These are phyloP conservation scores for Xylariaceae sp. DNA, from an alignment of 2,329 filamentous ascomycete genomes.

Conservation along the genomic window DNA sequence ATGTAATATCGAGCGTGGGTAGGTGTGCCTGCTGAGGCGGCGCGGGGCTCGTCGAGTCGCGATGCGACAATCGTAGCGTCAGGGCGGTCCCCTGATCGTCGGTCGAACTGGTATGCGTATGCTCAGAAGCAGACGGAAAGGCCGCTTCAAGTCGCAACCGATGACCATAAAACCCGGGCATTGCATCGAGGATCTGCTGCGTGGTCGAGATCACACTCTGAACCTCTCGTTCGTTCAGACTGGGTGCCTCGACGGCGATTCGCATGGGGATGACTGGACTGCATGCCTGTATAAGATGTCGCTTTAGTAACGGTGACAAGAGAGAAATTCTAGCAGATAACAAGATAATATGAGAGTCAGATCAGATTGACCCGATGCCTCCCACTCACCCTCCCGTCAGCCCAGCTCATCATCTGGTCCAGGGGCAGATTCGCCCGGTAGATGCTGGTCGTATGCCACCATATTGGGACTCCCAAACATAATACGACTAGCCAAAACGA, in stretches of 20 bases:
- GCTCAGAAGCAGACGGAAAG: slow-evolving; percentile 36
- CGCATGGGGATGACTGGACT: slow-evolving; percentile 81
- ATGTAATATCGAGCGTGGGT: slow-evolving; percentile 70
- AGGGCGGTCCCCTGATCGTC: slow-evolving; percentile 53
- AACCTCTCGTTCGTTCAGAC: slow-evolving; percentile 60
- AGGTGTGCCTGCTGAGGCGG: slow-evolving; percentile 64
- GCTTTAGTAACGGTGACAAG: not conserved
- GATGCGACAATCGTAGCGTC: slow-evolving; percentile 64
- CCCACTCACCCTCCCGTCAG: slow-evolving; percentile 69
- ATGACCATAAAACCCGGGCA: slow-evolving; percentile 80
- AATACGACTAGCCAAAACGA: slow-evolving; percentile 90
- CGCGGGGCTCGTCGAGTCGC: slow-evolving; percentile 54
- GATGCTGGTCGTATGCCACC: slow-evolving; percentile 92
- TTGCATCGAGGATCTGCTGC: slow-evolving; percentile 78
- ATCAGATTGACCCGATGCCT: not conserved
- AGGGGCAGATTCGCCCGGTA: slow-evolving; percentile 81
- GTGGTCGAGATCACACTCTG: slow-evolving; percentile 72
- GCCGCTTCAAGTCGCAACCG: slow-evolving; percentile 69
- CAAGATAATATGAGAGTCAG: not conserved
- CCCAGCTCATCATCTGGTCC: slow-evolving; percentile 84
- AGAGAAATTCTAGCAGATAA: not conserved
- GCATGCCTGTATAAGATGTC: slow-evolving; percentile 58
- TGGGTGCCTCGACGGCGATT: slow-evolving; percentile 68
- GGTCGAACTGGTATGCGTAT: slow-evolving; percentile 25
- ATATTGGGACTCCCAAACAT: slow-evolving; percentile 81